These are phyloP conservation scores for Leishmania gerbilli DNA, from an alignment of 208 protist genomes.

Conservation along the genomic window DNA sequence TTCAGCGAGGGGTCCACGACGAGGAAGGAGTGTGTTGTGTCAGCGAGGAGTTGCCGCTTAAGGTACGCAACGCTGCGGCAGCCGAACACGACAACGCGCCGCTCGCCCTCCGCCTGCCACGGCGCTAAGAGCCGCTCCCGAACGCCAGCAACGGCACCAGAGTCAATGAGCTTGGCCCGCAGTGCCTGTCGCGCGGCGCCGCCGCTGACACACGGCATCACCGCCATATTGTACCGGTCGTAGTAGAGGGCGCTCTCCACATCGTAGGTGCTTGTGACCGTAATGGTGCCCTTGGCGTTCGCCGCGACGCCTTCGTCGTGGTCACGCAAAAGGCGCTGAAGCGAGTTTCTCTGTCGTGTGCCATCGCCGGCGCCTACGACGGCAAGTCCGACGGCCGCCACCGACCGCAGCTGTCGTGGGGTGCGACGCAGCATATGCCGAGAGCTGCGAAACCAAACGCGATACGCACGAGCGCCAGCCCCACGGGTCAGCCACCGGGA, in stretches of 20 bases:
- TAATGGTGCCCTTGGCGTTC: constrained; percentile 30
- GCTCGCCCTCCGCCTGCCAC: constrained; percentile 29
- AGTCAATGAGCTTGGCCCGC: constrained; percentile 34
- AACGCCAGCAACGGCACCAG: constrained; percentile 18
- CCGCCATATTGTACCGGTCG: constrained; percentile 51
- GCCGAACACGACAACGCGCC: constrained; percentile 60
- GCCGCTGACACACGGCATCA: constrained; percentile 45
- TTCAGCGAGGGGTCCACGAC: constrained; percentile 68
- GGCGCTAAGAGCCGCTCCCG: constrained; percentile 22
- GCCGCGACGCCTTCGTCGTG: constrained; percentile 46
- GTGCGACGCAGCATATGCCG: not conserved
- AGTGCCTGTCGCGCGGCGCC: constrained; percentile 47
- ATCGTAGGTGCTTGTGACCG: constrained; percentile 47
- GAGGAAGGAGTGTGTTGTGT: constrained; percentile 41
- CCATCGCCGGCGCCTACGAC: constrained; percentile 1
- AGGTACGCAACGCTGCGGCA: constrained; percentile 63
- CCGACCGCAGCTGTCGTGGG: not conserved
- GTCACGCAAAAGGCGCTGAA: constrained; percentile 28
- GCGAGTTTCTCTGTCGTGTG: constrained; percentile 21
- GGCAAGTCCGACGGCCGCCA: constrained; percentile 9
- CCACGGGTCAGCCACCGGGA: not conserved
- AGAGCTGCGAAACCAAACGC: not conserved
- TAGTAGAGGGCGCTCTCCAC: constrained; percentile 40
- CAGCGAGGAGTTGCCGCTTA: constrained; percentile 41
- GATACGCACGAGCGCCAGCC: not conserved